Evolutionary conservation across 2,329 filamentous ascomycete species (phyloP).

Genomic region (Triangularia verruculosa): DNA sequence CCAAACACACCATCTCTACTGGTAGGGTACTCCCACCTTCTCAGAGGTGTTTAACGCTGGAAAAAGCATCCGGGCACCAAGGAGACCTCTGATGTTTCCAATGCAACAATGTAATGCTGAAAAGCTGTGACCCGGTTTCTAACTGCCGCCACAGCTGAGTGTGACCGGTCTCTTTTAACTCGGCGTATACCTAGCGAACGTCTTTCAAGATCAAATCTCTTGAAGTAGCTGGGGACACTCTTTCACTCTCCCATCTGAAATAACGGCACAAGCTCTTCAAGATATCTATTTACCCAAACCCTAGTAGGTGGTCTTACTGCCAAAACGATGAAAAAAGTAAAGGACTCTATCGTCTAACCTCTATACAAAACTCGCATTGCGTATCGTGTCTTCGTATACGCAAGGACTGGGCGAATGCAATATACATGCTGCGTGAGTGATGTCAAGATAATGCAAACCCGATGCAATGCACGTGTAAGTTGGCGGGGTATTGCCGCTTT

Average conservation of each 20-base stretch:
- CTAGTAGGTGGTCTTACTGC: not conserved
- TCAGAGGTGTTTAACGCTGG: too few relatives aligned
- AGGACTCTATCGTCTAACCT: not conserved
- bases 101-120: too few relatives aligned
- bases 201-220: too few relatives aligned
- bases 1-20: too few relatives aligned
- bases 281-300: not conserved
- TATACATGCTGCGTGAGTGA: not conserved
- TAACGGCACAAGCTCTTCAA: not conserved
- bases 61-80: too few relatives aligned
- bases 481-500: not conserved
- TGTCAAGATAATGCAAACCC: not conserved
- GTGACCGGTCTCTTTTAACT: too few relatives aligned
- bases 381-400: not conserved
- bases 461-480: not conserved
- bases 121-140: too few relatives aligned
- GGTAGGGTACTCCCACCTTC: too few relatives aligned
- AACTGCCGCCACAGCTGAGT: too few relatives aligned
- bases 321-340: not conserved
- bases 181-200: too few relatives aligned
- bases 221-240: too few relatives aligned
- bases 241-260: not conserved
- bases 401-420: not conserved
- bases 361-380: not conserved
- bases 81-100: too few relatives aligned